Evolutionary conservation across 1,139 yeast species (phyloP).

Genomic region (Petasospora rhodanensis): DNA sequence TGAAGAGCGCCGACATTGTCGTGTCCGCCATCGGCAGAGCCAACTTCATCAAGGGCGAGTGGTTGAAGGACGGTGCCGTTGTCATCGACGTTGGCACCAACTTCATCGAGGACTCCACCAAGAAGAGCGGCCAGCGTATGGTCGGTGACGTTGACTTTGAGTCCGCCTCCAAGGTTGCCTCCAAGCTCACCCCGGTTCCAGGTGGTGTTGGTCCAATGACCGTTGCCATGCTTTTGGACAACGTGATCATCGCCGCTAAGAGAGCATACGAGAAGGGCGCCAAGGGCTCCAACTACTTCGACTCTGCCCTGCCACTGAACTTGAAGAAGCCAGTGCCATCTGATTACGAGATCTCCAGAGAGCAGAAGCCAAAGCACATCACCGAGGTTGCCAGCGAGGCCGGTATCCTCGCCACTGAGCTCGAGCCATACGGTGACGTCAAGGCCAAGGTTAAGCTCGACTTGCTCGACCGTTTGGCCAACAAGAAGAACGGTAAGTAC

Average conservation of each 20-base stretch:
- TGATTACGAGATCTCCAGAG: conserved; percentile 88
- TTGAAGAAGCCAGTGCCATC: conserved; percentile 83
- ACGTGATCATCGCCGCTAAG: conserved; percentile 81
- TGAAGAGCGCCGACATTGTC: conserved; percentile 79
- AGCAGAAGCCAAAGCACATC: conserved; percentile 84
- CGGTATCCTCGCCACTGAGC: conserved; percentile 75
- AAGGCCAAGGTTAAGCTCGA: conserved; percentile 87
- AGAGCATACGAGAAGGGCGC: conserved; percentile 21
- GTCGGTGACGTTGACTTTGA: conserved; percentile 93
- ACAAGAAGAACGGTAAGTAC: conserved; percentile 79
- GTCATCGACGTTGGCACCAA: conserved; percentile 97
- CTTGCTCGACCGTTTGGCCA: conserved; percentile 64
- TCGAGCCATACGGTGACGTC: conserved; percentile 88
- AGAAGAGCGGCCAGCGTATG: conserved; percentile 78
- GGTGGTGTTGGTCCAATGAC: conserved; percentile 99
- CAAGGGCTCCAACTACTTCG: conserved; percentile 11
- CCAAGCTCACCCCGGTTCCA: conserved; percentile 91
- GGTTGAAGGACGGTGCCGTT: conserved; percentile 81
- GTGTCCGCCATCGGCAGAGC: conserved; percentile 91
- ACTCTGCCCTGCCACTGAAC: conserved; percentile 55
- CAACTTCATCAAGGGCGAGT: conserved; percentile 76
- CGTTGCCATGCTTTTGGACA: conserved; percentile 89
- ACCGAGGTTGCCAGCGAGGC: conserved; percentile 78
- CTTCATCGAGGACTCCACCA: conserved; percentile 69
- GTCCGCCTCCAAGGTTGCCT: conserved; percentile 60